These are phyloP conservation scores for Aspergillus homomorphus DNA, from an alignment of 495 filamentous ascomycete genomes.

Conservation along the genomic window DNA sequence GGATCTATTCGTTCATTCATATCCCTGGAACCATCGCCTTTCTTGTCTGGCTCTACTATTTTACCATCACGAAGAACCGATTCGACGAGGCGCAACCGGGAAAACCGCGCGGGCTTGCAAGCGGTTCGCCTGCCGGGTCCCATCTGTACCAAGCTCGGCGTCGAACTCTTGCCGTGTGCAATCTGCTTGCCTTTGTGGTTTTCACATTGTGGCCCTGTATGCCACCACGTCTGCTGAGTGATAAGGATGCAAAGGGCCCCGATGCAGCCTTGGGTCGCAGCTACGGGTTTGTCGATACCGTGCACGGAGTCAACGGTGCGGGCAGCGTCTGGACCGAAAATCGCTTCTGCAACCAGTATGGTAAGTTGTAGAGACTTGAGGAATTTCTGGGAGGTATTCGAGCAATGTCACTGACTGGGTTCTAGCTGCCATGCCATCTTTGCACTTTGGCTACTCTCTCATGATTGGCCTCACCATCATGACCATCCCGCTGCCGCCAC, in stretches of 20 bases:
- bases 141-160: slow-evolving; percentile 57
- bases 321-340: slow-evolving; percentile 72
- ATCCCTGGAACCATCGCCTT: slow-evolving; percentile 76
- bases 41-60: slow-evolving; percentile 64
- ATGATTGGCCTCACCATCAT: slow-evolving; percentile 69
- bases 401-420: background rate
- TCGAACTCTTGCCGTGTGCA: slow-evolving; percentile 70
- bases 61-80: slow-evolving; percentile 53
- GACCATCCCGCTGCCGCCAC: slow-evolving; percentile 45
- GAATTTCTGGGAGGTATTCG: background rate
- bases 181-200: slow-evolving; percentile 72
- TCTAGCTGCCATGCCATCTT: slow-evolving; percentile 70
- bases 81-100: slow-evolving; percentile 36
- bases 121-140: slow-evolving; percentile 46
- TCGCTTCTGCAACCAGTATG: slow-evolving; percentile 64
- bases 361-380: slow-evolving; percentile 26
- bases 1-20: slow-evolving; percentile 76
- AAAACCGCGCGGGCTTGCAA: slow-evolving; percentile 31
- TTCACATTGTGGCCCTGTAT: slow-evolving; percentile 80
- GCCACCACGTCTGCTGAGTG: slow-evolving; percentile 69
- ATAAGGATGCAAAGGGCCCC: slow-evolving; percentile 39
- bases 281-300: slow-evolving; percentile 73
- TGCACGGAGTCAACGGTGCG: slow-evolving; percentile 61
- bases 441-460: slow-evolving; percentile 79
- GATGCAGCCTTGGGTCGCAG: slow-evolving; percentile 48